Percentiles rank a stretch among this genome's conserved stretches.
These are phyloP conservation scores for Sarcocystis neurona DNA, from an alignment of 169 alveolate genomes.

Conservation along the genomic window DNA sequence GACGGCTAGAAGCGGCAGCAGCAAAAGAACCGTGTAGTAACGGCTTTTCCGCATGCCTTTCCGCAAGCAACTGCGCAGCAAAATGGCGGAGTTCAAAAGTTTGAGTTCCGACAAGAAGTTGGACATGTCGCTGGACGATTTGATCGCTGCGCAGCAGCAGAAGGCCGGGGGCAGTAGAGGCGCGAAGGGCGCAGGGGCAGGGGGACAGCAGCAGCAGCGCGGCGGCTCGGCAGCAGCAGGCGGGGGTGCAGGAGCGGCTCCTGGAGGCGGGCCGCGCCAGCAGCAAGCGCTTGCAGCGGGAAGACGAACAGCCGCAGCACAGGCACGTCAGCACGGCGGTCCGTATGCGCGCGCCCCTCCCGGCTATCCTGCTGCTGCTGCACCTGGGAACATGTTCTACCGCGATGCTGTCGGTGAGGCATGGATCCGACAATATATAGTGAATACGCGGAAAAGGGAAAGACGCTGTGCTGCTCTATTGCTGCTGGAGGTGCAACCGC, in stretches of 20 bases:
- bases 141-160: not conserved
- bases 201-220: not conserved
- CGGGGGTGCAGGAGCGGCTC: not conserved
- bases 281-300: not conserved
- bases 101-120: not conserved
- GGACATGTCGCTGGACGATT: constrained; percentile 15
- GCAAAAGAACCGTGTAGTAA: too few relatives aligned
- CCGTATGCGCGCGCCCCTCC: too few relatives aligned
- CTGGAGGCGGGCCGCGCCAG: not conserved
- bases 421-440: too few relatives aligned
- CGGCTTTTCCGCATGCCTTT: too few relatives aligned
- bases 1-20: too few relatives aligned
- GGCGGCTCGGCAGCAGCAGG: not conserved
- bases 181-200: not conserved
- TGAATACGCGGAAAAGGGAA: too few relatives aligned
- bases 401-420: too few relatives aligned
- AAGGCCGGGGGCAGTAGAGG: not conserved
- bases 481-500: too few relatives aligned
- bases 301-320: not conserved
- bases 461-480: too few relatives aligned
- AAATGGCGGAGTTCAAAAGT: constrained; percentile 12
- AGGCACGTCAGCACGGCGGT: not conserved
- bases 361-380: too few relatives aligned
- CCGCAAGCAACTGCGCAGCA: too few relatives aligned
- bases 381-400: too few relatives aligned